Evolutionary conservation across 108 stramenopile species (phyloP), one percentile per base, ranked within the genome.

Genomic region (Fragilaria radians): DNA sequence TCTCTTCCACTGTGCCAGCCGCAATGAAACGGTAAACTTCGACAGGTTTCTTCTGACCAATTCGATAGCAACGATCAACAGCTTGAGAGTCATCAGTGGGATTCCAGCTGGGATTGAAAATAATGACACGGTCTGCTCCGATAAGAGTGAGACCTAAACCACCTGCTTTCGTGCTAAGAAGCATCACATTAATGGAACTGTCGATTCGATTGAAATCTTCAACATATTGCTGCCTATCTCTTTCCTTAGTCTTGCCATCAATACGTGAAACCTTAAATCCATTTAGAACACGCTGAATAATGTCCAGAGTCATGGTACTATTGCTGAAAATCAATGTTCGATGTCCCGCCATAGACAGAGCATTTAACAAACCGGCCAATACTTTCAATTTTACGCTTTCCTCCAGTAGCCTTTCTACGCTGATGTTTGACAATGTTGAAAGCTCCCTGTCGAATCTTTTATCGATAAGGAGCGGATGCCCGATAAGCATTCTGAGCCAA

Each of bases 51-150:
- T 77, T 86, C 68, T 94, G 91, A 11, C 95, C 95, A 51, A 89
- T 86, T 11, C 82, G 50, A 61, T 78, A 73, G 46, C 46, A 59
- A 19, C 89, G 61, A 53, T 83, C 97, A 30, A 92, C 76, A 9
- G 95, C 97, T 56, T 97, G 97, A 21, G 94, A 58, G 76, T 99
- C 98, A 32, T 94, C 95, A 45, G 94, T 83, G 1, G 96, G 96
- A 65, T 89, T 93, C 75, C 78, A 79, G 49, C 71, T 73, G 14
- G 50, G 47, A 52, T 34, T 22, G 53, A 28, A 95, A 27, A 97
- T 65, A 27, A 97, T 74, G 14, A 77, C 85, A 4, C 82, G 73
- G 57, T 93, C 88, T 27, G 93, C 95, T 24, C 88, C 88, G 28
- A 80, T 86, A 27, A 91, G 63, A 14, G 89, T 91, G 4, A 91